Evolutionary conservation across 2,329 filamentous ascomycete species (phyloP), one percentile per base, ranked within the genome.

Genomic region (Colletotrichum sp.): DNA sequence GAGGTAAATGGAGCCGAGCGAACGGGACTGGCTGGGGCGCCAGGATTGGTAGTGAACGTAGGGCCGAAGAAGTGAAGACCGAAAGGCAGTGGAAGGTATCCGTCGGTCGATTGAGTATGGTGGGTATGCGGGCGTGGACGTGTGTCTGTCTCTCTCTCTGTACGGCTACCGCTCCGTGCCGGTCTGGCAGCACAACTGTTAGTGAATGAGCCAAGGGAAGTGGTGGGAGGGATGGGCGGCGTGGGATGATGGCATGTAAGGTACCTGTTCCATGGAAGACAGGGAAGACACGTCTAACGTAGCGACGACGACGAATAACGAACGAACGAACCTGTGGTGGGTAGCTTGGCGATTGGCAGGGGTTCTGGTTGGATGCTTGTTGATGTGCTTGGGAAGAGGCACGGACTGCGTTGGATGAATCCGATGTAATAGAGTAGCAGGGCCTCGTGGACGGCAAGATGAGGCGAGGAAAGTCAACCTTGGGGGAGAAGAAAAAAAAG

Each of bases 51-150:
- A 39, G 57, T 69, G 57, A 65, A 18, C 18, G 32, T 69, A 69
- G 74, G 70, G 49, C 74, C 70, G 74, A 76, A 76, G 70, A 76
- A 76, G 65, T 76, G 74, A 74, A 62, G 74, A 44, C 74, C 74
- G 74, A 76, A 76, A 49, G 59, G 59, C 32, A 63, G 55, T 24
- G 16, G n/a, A 26, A 16, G 62, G 28, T 36, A 52, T 68, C 69
- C 63, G 73, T 68, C 57, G 32, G 36, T 70, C 39, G 55, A 49
- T 28, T 68, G 63, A 55, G 9, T 72, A n/a, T 66, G 36, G 36
- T 71, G 68, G 9, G 39, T n/a, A 18, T 55, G 24, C 60, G 55
- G 55, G 26, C 55, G 55, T 24, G 21, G 55, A 24, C 24, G 55
- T 59, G 39, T 10, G 18, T 2, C 18, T 49, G 39, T n/a, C 18